Conservation (phyloP, 2,329 filamentous ascomycete genomes). For the Alternaria ventricosa region DNA sequence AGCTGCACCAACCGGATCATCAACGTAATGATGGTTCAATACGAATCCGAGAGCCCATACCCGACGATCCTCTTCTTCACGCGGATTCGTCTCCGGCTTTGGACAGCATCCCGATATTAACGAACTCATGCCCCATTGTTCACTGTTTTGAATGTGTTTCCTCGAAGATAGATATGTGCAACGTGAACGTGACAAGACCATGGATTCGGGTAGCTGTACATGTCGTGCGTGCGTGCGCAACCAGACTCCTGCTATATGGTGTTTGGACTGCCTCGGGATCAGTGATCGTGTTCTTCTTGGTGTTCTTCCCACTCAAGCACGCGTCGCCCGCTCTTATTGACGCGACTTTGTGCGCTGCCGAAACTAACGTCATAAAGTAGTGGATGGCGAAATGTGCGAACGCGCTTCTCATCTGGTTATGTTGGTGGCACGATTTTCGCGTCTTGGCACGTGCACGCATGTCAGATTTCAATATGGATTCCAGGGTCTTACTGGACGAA, state of each 20-base stretch:
- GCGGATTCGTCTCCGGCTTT: neutral
- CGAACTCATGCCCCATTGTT: neutral
- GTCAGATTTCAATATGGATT: neutral
- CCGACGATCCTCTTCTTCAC: neutral
- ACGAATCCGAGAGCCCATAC: neutral
- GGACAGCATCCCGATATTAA: neutral
- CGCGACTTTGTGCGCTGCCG: neutral
- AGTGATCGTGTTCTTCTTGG: neutral
- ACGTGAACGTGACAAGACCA: neutral
- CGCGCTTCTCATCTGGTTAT: neutral
- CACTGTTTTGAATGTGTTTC: neutral
- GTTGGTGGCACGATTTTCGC: neutral
- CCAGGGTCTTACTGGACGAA: neutral
- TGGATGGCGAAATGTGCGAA: neutral
- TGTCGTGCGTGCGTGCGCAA: neutral
- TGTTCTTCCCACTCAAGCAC: neutral
- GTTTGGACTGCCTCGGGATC: neutral
- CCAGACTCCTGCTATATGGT: neutral
- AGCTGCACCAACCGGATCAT: neutral
- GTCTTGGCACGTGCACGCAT: neutral
- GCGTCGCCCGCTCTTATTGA: neutral
- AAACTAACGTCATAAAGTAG: neutral
- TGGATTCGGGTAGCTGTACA: neutral
- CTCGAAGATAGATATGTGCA: neutral
- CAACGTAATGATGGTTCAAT: neutral